Conservation (phyloP, 1,139 yeast genomes). For the Geotrichum cucujoidarum region DNA sequence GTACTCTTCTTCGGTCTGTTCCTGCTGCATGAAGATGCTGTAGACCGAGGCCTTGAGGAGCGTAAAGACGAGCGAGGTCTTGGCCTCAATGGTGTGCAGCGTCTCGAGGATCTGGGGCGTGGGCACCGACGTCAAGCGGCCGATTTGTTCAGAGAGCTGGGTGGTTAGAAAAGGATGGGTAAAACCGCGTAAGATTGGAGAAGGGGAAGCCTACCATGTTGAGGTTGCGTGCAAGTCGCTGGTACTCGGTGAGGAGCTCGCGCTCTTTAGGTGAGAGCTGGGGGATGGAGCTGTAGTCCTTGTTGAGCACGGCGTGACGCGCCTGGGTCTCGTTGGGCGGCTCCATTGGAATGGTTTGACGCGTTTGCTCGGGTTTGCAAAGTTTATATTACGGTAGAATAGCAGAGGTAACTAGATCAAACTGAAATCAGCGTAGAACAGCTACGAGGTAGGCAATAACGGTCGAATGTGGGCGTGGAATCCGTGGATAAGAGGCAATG, state of each 20-base stretch:
- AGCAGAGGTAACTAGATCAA: background rate
- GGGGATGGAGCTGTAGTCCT: conserved; percentile 14
- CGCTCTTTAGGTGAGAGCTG: conserved; percentile 26
- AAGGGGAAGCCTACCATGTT: conserved; percentile 24
- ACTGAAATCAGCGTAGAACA: background rate
- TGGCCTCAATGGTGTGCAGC: conserved; percentile 49
- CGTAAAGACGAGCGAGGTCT: conserved; percentile 54
- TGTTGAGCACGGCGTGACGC: conserved; percentile 11
- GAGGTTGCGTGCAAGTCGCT: conserved; percentile 30
- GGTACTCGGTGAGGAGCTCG: conserved; percentile 33
- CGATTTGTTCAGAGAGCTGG: conserved; percentile 27
- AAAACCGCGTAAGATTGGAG: no score
- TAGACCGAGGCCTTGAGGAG: conserved; percentile 57
- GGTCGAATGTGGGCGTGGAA: no score
- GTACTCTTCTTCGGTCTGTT: conserved; percentile 27
- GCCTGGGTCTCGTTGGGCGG: conserved; percentile 9
- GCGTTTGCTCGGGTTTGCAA: no score
- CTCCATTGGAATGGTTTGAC: conserved; percentile 1
- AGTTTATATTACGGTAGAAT: no score
- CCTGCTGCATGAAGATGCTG: conserved; percentile 45
- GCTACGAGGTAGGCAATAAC: no score
- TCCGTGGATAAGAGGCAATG: no score
- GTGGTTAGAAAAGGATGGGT: background rate
- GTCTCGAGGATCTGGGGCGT: conserved; percentile 44
- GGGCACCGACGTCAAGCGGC: conserved; percentile 29